Evolutionary conservation across 2,329 filamentous ascomycete genomes (phyloP).

Genomic region (Rhexocercosporidium sp.): DNA sequence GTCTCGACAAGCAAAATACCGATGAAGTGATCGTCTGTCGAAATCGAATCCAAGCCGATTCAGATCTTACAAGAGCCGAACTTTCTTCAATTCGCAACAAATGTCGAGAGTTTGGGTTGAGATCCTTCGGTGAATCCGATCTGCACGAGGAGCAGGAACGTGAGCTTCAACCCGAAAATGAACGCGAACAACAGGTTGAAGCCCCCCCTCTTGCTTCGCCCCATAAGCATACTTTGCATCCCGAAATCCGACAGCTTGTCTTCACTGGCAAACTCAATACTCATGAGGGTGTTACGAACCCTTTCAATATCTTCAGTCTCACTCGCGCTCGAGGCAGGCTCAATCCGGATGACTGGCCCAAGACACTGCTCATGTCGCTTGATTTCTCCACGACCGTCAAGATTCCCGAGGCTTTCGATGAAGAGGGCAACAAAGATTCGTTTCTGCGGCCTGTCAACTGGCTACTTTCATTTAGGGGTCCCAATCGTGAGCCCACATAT

Average conservation of each 20-base stretch:
- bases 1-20: constrained; percentile 16
- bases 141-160: constrained; percentile 72
- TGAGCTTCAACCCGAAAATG: constrained; percentile 67
- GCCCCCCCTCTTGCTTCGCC: constrained; percentile 50
- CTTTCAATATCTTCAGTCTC: constrained; percentile 40
- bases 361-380: constrained; percentile 50
- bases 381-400: constrained; percentile 57
- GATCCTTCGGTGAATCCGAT: constrained; percentile 42
- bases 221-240: constrained; percentile 49
- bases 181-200: constrained; percentile 62
- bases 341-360: constrained; percentile 44
- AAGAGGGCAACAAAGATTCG: constrained; percentile 43
- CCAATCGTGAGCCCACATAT: constrained; percentile 16
- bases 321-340: constrained; percentile 42
- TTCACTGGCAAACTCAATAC: constrained; percentile 39
- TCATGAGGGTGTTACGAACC: constrained; percentile 19
- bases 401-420: not conserved
- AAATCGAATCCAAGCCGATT: constrained; percentile 10
- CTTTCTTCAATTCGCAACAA: constrained; percentile 35
- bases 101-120: constrained; percentile 46
- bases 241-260: constrained; percentile 49
- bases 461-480: constrained; percentile 49
- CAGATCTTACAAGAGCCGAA: constrained; percentile 16
- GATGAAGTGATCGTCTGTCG: constrained; percentile 5
- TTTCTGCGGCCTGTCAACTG: constrained; percentile 62